Base-by-base conservation (phyloP, 208 protist species). In the Trypanosoma vivax region DNA sequence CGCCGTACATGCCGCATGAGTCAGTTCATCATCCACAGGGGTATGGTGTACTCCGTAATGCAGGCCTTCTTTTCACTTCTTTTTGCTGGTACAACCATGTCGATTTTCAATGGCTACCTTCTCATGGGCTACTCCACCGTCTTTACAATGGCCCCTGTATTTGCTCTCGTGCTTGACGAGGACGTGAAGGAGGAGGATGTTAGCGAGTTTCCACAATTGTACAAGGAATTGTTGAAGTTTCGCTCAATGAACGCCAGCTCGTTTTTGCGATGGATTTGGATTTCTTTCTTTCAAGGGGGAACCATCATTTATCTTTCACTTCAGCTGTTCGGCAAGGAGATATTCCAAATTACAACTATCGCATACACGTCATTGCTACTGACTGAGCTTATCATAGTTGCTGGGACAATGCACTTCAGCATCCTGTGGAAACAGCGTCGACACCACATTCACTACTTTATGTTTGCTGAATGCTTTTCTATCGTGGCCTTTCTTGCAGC, bases 11-110 rank as follows among this genome's bases (percentile, higher is more conserved):
- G 92, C 29, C 55, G 73, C 5, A 69, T 98, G 21, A 87, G 74
- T 28, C 94, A 99, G 74, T 99, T 99, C 67, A 94, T 99, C 24
- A 98, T 99, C 65, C 97, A 99, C 66, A 86, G 97, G 38, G 98
- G 97, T 39, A 89, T 99, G 9, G 98, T 99, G 41, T 99, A 99
- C 61, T 97, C 96, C 9, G 82, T 99, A 11, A 97, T 99, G 39
- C 96, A 98, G 67, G 90, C 95, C 3, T 92, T 99, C 40, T 99
- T 99, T 65, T 98, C 90, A 9, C 75, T 96, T 6, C 73, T 99
- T 29, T 99, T 98, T 59, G 98, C 97, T 49, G 98, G 96, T 55
- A 93, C 88, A 13, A 86, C 97, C 19, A 94, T 99, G 61, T 85
- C 97, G 10, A 77, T 99, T 9, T 99, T 99, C 73, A 97, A 83